Evolutionary conservation across 495 filamentous ascomycete genomes (phyloP).

Genomic region (Aspergillus bridgeri): DNA sequence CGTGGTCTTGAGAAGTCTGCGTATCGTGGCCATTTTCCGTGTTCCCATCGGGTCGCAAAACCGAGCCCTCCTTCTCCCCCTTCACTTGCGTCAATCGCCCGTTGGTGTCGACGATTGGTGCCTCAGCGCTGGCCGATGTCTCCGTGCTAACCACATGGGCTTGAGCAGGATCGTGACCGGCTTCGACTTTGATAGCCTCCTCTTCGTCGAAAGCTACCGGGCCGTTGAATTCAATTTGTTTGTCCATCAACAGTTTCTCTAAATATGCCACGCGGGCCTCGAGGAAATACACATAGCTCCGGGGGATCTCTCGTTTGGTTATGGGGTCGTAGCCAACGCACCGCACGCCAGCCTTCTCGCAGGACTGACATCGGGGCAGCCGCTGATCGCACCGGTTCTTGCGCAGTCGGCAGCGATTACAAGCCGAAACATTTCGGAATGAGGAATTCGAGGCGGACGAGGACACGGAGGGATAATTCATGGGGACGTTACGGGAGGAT

Average conservation of each 20-base stretch:
- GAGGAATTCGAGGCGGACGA: conserved; percentile 42
- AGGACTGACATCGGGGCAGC: conserved; percentile 82
- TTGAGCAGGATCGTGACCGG: conserved; percentile 28
- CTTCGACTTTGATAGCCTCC: conserved; percentile 35
- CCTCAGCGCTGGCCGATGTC: conserved; percentile 15
- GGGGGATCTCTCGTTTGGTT: conserved; percentile 88
- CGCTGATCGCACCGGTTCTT: conserved; percentile 96
- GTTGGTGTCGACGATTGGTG: conserved; percentile 11
- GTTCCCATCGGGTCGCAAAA: conserved; percentile 36
- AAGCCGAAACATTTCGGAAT: conserved; percentile 93
- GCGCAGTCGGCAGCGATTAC: conserved; percentile 84
- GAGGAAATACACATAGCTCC: conserved; percentile 93
- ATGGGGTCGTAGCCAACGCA: conserved; percentile 97
- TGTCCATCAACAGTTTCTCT: conserved; percentile 68
- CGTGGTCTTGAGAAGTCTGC: conserved; percentile 24
- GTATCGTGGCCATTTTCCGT: conserved; percentile 18
- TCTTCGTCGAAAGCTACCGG: conserved; percentile 74
- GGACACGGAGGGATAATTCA: conserved; percentile 16
- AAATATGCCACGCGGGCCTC: conserved; percentile 82
- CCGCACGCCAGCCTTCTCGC: conserved; percentile 82
- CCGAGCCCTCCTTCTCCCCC: conserved; percentile 21
- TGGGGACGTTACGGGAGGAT: conserved; percentile 11
- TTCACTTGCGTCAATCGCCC: conserved; percentile 24
- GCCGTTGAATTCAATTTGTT: conserved; percentile 67
- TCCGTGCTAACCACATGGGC: conserved; percentile 16